Percentiles rank a stretch among this genome's conserved stretches.
These are phyloP conservation scores for Avena atlantica DNA, from an alignment of 176 grass and related monocot genomes.

Conservation along the genomic window DNA sequence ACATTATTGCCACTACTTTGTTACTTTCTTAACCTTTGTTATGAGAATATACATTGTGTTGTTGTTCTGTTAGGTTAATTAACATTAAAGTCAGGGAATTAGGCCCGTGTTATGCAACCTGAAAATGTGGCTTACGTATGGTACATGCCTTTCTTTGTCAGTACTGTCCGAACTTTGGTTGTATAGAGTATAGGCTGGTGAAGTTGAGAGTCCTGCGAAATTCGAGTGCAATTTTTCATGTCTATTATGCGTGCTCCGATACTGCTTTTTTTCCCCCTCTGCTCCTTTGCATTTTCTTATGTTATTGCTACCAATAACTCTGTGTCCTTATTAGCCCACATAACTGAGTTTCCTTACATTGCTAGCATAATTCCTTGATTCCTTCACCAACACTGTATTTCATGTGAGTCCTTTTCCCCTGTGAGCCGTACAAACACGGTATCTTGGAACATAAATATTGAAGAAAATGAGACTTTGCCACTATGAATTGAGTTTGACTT, in stretches of 20 bases:
- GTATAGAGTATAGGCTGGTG: not conserved
- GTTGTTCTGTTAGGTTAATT: constrained; percentile 11
- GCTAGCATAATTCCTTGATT: not conserved
- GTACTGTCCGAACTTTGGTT: constrained; percentile 4
- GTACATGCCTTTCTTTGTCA: constrained; percentile 1
- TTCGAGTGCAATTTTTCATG: not conserved
- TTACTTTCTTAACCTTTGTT: not conserved
- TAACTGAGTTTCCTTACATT: constrained; percentile 28
- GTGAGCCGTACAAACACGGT: not conserved
- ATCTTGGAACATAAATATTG: constrained; percentile 15
- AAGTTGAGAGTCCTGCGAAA: not conserved
- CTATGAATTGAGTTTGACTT: constrained; percentile 21
- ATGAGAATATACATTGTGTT: not conserved
- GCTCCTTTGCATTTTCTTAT: not conserved
- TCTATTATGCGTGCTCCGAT: not conserved
- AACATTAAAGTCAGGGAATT: not conserved
- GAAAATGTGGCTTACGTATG: constrained; percentile 8
- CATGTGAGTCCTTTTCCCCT: not conserved
- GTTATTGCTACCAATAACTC: not conserved
- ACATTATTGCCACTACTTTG: not conserved
- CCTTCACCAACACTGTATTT: constrained; percentile 11
- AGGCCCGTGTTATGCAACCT: not conserved
- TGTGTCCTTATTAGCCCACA: not conserved
- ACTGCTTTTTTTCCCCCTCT: not conserved
- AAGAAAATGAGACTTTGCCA: constrained; percentile 1